phyloP scores from a whole-genome alignment of 202 grass and related monocot species.

The Brachypodium distachyon region DNA sequence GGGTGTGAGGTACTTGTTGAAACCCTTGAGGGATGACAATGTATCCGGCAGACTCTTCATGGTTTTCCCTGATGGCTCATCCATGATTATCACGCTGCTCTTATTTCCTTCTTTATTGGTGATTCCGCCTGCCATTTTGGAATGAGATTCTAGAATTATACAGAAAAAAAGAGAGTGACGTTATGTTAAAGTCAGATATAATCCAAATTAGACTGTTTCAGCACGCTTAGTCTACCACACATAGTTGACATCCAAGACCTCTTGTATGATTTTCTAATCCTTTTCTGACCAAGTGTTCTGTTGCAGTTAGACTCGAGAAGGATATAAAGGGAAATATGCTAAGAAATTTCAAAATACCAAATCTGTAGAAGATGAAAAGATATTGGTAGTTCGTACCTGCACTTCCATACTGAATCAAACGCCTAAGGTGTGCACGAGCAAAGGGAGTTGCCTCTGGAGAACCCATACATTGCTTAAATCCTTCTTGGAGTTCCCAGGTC shows the following conservation, averaged over 20 bases:
- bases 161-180: background rate
- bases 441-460: slow-evolving; percentile 27
- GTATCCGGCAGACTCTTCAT: slow-evolving; percentile 58
- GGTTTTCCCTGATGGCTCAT: slow-evolving; percentile 35
- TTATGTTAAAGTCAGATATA: slow-evolving; percentile 11
- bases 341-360: slow-evolving; percentile 5
- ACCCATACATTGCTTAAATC: slow-evolving; percentile 40
- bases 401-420: slow-evolving; percentile 13
- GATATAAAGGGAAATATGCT: background rate
- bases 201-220: slow-evolving; percentile 22
- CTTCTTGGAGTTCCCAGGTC: slow-evolving; percentile 34
- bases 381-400: slow-evolving; percentile 22
- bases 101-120: slow-evolving; percentile 9
- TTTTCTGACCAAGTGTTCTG: slow-evolving; percentile 9
- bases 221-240: background rate
- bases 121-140: slow-evolving; percentile 15
- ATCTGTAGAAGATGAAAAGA: background rate
- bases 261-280: slow-evolving; percentile 13
- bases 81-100: slow-evolving; percentile 34
- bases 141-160: slow-evolving; percentile 3
- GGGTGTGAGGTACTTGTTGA: slow-evolving; percentile 57
- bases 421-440: slow-evolving; percentile 11
- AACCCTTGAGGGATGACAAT: slow-evolving; percentile 54
- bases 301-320: slow-evolving; percentile 13
- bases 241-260: slow-evolving; percentile 16